A percentile compares a stretch with the other conserved stretches of the same genome.
Evolutionary conservation across 306 rosid species (phyloP).

Genomic region (Prunus kanzakura): DNA sequence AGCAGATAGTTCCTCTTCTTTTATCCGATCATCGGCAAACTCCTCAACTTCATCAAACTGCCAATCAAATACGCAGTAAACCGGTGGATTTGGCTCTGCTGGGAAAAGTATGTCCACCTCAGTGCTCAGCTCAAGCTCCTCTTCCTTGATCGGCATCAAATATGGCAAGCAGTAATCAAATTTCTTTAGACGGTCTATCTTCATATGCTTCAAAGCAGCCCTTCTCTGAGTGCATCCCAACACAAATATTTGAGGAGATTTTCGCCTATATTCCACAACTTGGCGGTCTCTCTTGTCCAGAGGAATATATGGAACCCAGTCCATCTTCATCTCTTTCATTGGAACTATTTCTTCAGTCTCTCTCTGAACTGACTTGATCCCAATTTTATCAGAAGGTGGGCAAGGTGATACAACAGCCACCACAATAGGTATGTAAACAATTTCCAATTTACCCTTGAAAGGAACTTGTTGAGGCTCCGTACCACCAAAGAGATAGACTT

Average conservation of each 20-base stretch:
- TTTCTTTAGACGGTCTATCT: slow-evolving; percentile 16
- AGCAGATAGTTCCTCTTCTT: neutral
- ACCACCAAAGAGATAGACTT: slow-evolving; percentile 79
- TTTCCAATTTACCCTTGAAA: neutral
- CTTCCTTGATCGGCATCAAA: slow-evolving; percentile 1
- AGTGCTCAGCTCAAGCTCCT: slow-evolving; percentile 4
- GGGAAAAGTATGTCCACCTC: slow-evolving; percentile 5
- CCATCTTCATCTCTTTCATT: slow-evolving; percentile 98
- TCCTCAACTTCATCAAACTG: slow-evolving; percentile 7
- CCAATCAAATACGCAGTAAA: neutral
- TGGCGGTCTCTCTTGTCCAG: slow-evolving; percentile 62
- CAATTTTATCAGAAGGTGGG: slow-evolving; percentile 89
- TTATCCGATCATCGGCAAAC: neutral
- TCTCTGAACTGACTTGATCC: slow-evolving; percentile 87
- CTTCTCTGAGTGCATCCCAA: slow-evolving; percentile 91
- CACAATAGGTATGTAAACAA: slow-evolving; percentile 1
- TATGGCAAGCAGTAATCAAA: slow-evolving; percentile 22
- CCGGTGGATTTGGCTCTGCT: neutral
- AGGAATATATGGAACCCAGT: slow-evolving; percentile 92
- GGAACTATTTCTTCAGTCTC: slow-evolving; percentile 87
- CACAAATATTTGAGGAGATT: slow-evolving; percentile 64
- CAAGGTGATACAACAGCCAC: slow-evolving; percentile 66
- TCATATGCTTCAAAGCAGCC: slow-evolving; percentile 26
- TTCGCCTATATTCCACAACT: slow-evolving; percentile 46
- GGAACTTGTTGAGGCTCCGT: slow-evolving; percentile 44